Evolutionary conservation across 2,329 filamentous ascomycete genomes (phyloP), one percentile per base, ranked within the genome.

Genomic region (Colletotrichum australisinense): DNA sequence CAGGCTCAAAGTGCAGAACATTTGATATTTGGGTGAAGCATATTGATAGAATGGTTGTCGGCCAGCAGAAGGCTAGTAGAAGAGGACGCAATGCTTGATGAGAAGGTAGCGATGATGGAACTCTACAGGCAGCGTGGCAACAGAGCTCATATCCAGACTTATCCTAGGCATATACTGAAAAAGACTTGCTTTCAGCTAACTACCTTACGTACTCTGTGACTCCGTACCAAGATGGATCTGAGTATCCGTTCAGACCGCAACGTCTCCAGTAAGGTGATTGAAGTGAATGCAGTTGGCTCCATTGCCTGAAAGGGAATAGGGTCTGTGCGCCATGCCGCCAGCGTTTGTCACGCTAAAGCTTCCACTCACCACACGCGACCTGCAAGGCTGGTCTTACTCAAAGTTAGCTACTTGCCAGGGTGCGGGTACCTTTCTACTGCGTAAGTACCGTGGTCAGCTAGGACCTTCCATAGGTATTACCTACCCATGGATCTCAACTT

Each of bases 271-370:
- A 35, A 35, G 32, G 32, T 35, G 32, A 35, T 35, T 4, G 32
- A 35, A 35, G 32, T 35, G 32, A 35, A 35, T 35, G 32, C 11
- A 4, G 32, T 35, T 35, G 32, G 32, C 12, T 35, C 32, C 32
- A 35, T 35, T 35, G 32, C 32, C 32, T 35, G n/a, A 19, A 14
- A 3, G 19, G 1, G 11, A 35, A 38, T 12, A 52, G 56, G 22
- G 68, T 56, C 55, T 46, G 63, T 70, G 68, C 63, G 26, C 19
- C 14, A 52, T 6, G n/a, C 32, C 14, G 16, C 28, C 30, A 57
- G 58, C 26, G 57, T 57, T 71, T 67, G 12, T 62, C 57, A 72
- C 57, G 64, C 69, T 72, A 63, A 72, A 71, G 46, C 26, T 63
- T 68, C 32, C 32, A 35, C 32, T 12, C 32, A 72, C 69, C 22